Base-by-base conservation (phyloP, 345 rosid genomes). In the Sisymbrium altissimum region DNA sequence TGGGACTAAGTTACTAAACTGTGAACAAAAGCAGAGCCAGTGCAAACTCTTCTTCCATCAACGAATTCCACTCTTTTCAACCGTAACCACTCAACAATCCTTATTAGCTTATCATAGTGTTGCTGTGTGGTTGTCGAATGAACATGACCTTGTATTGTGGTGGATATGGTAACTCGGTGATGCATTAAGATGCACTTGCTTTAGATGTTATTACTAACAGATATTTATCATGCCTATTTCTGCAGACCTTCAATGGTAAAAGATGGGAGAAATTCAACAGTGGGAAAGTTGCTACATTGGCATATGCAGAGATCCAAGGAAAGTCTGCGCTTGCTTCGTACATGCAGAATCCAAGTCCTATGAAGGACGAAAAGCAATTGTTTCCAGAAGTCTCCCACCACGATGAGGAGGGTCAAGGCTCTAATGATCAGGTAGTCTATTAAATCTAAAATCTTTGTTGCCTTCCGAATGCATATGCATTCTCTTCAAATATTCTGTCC, bases 181-280 rank as follows among this genome's bases (percentile, higher is more conserved):
- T 35, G 39, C 9, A 19, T 38, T 46, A 10, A 11, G 55, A 48
- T 48, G n/a, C 36, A 46, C 5, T 30, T n/a, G 48, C 35, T 66
- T 49, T 7, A 64, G 40, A 44, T 45, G 43, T 48, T 65, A 48
- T 65, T 11, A 13, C 14, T 32, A 23, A 66, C 15, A 35, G 17
- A 38, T 40, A 23, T 29, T 17, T 25, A 7, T 33, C 21, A 54
- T 68, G 17, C 14, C 27, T 55, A 60, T 62, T 48, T 68, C 36
- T 82, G 77, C 84, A 93, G 98, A 89, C 89, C 33, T 91, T 93
- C 74, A 89, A 82, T 71, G 98, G 96, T 73, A 91, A 89, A 82
- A 85, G 78, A 81, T 93, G 98, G 98, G 96, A 93, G 82, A 94
- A 94, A 81, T 94, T 94, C 81, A 89, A 94, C 68, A 94, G 98